Evolutionary conservation across 2,329 filamentous ascomycete genomes (phyloP), one percentile per base, ranked within the genome.

Genomic region (Elsinoe fawcettii): DNA sequence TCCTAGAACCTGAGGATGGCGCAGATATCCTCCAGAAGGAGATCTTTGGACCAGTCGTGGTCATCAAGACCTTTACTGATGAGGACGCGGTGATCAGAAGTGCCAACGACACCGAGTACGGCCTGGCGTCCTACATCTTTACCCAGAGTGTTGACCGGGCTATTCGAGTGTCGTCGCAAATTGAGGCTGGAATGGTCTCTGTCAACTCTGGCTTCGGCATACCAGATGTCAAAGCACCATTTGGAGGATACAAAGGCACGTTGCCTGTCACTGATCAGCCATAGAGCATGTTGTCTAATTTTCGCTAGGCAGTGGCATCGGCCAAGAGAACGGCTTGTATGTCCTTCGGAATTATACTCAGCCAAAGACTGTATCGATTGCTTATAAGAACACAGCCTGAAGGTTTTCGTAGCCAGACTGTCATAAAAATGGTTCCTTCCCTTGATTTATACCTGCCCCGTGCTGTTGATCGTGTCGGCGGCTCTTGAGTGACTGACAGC

Each of bases 41-140:
- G 41, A 56, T 61, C 11, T 61, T 61, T 32, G 58, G 58, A 16
- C 58, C 58, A 6, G 30, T 61, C 12, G 49, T 59, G 25, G 59
- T 63, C 2, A 59, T 62, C 55, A 62, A 60, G 23, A 57, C 61
- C 23, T 43, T 43, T 20, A 43, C 12, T 8, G 5, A 43, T 44
- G 62, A 62, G 37, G 58, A 56, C 6, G 62, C 60, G 2, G 47
- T 63, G 37, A 57, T 57, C 43, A 23, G 37, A 11, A 53, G 56
- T 18, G 62, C 60, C 16, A 63, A 63, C 46, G 46, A 49, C 8
- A 63, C 60, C 7, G 58, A 62, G n/a, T 61, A 63, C 39, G 62
- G 62, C 8, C 46, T 63, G 14, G 62, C 61, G 16, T 57, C 60
- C 20, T 51, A 61, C 2, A 58, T 63, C 16, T 62, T 47, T 37